Evolutionary conservation across 116 monocot species (phyloP), one percentile per base, ranked within the genome.

Genomic region (Phalaenopsis hybrid): DNA sequence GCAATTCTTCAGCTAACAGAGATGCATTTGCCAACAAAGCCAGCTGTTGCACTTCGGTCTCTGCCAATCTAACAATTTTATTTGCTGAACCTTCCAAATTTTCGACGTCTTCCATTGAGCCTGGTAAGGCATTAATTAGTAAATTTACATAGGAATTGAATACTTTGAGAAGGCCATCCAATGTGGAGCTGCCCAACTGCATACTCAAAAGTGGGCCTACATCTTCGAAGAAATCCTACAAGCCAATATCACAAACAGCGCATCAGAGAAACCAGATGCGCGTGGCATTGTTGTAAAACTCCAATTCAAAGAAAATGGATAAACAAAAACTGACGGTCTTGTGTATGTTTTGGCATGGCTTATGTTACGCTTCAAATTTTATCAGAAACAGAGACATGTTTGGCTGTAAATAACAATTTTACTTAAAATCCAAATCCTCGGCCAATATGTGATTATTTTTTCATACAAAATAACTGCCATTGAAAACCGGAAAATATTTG

Each of bases 221-320:
- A 81, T 99, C 99, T 86, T 99, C 99, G 76, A 99, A 89, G 79
- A 99, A 95, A 86, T 99, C 99, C 99, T 99, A 85, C 65, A 87
- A 87, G 83, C 79, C 67, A 50, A 55, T 18, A 77, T n/a, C 23
- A 25, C 9, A 25, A 18, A 12, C 48, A 55, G 49, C 20, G 21
- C 43, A 52, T 51, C 6, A 72, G 34, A 41, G 31, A 70, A 33
- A 72, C 72, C 1, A 37, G 34, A 72, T 34, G 72, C 37, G 9
- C 0, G 3, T 34, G 37, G 8, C 13, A 37, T 5, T 63, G 37
- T 12, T 20, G 28, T 72, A 72, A 37, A 72, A 15, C 72, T 72
- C 34, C 31, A 72, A 72, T 4, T 37, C 46, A 46, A 46, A 46
- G 4, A 13, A 13, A n/a, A 34, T 37, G 37, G 70, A 70, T 70